A percentile compares a stretch with the other conserved stretches of the same genome.
These are phyloP conservation scores for Aspergillus heteromorphus DNA, from an alignment of 495 filamentous ascomycete genomes.

Conservation along the genomic window DNA sequence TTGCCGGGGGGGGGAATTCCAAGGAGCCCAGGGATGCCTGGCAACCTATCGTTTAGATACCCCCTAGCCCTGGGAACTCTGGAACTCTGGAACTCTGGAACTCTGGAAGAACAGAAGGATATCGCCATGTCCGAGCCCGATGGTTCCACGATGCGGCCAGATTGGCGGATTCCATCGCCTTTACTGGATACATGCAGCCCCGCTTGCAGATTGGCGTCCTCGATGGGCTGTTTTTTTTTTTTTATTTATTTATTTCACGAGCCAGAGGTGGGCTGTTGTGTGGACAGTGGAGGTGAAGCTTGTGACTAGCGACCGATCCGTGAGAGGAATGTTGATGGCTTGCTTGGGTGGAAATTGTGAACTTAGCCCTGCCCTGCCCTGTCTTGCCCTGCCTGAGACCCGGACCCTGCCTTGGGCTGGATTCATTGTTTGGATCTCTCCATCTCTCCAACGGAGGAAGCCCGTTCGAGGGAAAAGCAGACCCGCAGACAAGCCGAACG, in stretches of 20 bases:
- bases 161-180: background rate
- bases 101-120: slow-evolving; percentile 4
- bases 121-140: background rate
- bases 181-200: background rate
- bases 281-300: background rate
- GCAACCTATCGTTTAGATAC: slow-evolving; percentile 3
- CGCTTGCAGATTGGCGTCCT: background rate
- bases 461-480: background rate
- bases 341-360: slow-evolving; percentile 1
- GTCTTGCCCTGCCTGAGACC: too few relatives aligned
- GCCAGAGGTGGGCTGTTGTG: background rate
- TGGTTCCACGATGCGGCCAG: background rate
- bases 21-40: background rate
- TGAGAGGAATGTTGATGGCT: background rate
- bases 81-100: background rate
- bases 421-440: too few relatives aligned
- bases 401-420: too few relatives aligned
- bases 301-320: background rate
- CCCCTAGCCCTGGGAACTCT: background rate
- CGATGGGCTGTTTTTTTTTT: background rate
- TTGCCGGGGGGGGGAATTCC: background rate
- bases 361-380: too few relatives aligned
- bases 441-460: background rate
- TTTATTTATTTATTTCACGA: too few relatives aligned
- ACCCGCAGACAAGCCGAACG: background rate